Conservation (phyloP, 768 basidiomycete genomes). For the Coprinellus aureogranulatus region DNA sequence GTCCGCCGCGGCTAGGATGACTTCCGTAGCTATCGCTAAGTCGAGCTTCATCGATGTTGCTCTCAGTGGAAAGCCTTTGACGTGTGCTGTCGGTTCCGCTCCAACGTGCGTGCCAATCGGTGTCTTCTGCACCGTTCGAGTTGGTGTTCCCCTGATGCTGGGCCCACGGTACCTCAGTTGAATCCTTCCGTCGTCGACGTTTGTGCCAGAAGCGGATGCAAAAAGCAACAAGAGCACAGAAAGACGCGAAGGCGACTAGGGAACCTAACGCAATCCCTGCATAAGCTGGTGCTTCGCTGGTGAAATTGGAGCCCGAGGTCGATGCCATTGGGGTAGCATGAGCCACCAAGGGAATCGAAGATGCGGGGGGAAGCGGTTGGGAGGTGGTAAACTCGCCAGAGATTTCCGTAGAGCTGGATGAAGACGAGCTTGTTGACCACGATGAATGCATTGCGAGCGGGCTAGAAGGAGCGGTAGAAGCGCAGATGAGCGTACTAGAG, state of each 20-base stretch:
- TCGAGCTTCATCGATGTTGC: conserved; percentile 43
- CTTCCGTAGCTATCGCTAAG: conserved; percentile 25
- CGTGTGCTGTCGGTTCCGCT: not conserved
- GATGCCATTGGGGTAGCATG: conserved; percentile 11
- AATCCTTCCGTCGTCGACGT: conserved; percentile 26
- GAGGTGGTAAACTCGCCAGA: not conserved
- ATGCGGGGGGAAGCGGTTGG: not conserved
- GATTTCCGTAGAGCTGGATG: conserved; percentile 2
- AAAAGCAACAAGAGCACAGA: conserved; percentile 50
- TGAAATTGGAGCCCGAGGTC: not conserved
- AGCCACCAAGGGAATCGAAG: not conserved
- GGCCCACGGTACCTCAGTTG: conserved; percentile 33
- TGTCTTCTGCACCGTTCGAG: not conserved
- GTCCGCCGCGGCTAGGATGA: conserved; percentile 14
- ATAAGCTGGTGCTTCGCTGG: conserved; percentile 41
- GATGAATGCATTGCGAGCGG: not conserved
- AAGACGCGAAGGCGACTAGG: conserved; percentile 42
- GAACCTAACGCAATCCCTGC: conserved; percentile 48
- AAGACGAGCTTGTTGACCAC: not conserved
- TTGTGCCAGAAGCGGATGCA: conserved; percentile 38
- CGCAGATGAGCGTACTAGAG: not conserved
- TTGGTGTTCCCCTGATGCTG: conserved; percentile 10
- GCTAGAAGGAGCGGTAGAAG: not conserved
- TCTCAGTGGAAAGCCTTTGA: conserved; percentile 28
- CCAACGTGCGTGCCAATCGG: conserved; percentile 9